Conservation (phyloP, 768 basidiomycete species). For the Phaeotremella fagi region DNA sequence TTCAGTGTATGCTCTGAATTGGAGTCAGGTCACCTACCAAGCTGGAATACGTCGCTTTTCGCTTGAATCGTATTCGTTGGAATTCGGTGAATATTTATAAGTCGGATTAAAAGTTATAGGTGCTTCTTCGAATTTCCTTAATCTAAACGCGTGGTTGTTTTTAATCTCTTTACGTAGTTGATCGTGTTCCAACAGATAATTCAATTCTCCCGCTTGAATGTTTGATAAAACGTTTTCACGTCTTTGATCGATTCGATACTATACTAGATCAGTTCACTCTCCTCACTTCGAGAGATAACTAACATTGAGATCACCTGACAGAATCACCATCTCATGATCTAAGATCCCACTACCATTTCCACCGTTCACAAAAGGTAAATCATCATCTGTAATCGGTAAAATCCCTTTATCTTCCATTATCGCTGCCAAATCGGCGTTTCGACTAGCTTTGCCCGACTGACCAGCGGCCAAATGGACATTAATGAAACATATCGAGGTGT, state of each 20-base stretch:
- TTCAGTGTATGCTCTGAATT: too few relatives aligned
- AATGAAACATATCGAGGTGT: slow-evolving; percentile 88
- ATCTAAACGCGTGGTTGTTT: slow-evolving; percentile 76
- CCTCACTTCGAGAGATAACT: slow-evolving; percentile 1
- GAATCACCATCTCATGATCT: slow-evolving; percentile 91
- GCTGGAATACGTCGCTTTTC: slow-evolving; percentile 86
- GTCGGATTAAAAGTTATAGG: slow-evolving; percentile 80
- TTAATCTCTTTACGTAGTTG: slow-evolving; percentile 83
- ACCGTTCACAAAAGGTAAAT: slow-evolving; percentile 70
- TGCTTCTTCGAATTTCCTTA: slow-evolving; percentile 74
- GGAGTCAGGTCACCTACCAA: slow-evolving; percentile 54
- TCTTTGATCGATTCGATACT: slow-evolving; percentile 88
- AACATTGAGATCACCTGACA: slow-evolving; percentile 86
- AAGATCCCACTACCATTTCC: slow-evolving; percentile 89
- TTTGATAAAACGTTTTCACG: slow-evolving; percentile 73
- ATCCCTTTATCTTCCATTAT: slow-evolving; percentile 77
- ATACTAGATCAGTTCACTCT: slow-evolving; percentile 2
- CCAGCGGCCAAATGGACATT: slow-evolving; percentile 94
- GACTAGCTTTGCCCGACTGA: slow-evolving; percentile 70
- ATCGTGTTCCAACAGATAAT: slow-evolving; percentile 67
- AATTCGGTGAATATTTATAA: slow-evolving; percentile 85
- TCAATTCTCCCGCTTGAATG: slow-evolving; percentile 63
- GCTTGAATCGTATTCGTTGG: slow-evolving; percentile 75
- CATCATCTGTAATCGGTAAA: slow-evolving; percentile 56
- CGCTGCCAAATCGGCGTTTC: slow-evolving; percentile 81